Evolutionary conservation across 768 basidiomycete genomes (phyloP).

Genomic region (Pholiota microspora): DNA sequence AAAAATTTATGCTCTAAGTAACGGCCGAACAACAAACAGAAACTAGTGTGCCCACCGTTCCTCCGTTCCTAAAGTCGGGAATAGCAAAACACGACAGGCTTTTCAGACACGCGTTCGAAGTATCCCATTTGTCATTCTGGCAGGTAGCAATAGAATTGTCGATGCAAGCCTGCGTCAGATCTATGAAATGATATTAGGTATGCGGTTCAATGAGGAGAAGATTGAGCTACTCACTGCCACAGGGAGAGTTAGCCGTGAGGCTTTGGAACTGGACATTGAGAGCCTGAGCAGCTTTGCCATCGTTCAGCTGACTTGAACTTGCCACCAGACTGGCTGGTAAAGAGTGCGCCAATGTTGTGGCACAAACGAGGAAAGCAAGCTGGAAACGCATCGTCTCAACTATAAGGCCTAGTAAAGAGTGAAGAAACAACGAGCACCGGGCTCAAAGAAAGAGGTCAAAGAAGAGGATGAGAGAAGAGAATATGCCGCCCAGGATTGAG

Average conservation of each 20-base stretch:
- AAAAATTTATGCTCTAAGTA: not conserved
- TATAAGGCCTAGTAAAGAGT: slow-evolving; percentile 8
- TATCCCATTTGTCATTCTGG: slow-evolving; percentile 37
- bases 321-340: slow-evolving; percentile 30
- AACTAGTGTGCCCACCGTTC: slow-evolving; percentile 41
- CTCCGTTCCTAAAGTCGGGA: slow-evolving; percentile 38
- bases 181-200: not conserved
- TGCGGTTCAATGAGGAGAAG: too few species aligned
- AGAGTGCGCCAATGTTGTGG: slow-evolving; percentile 24
- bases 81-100: slow-evolving; percentile 50
- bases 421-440: slow-evolving; percentile 30
- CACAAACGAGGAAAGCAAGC: slow-evolving; percentile 18
- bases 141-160: slow-evolving; percentile 38
- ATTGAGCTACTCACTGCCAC: slow-evolving; percentile 35
- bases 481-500: not conserved
- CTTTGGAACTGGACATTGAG: slow-evolving; percentile 46
- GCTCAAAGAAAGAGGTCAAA: slow-evolving; percentile 23
- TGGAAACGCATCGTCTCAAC: slow-evolving; percentile 16
- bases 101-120: slow-evolving; percentile 32
- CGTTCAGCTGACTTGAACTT: slow-evolving; percentile 42
- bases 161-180: slow-evolving; percentile 47
- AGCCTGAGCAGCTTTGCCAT: slow-evolving; percentile 48
- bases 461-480: slow-evolving; percentile 10
- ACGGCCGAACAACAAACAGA: not conserved
- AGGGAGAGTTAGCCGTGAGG: slow-evolving; percentile 40